These are phyloP conservation scores for Diplodia mutila DNA, from an alignment of 2,329 filamentous ascomycete species.

Conservation along the genomic window DNA sequence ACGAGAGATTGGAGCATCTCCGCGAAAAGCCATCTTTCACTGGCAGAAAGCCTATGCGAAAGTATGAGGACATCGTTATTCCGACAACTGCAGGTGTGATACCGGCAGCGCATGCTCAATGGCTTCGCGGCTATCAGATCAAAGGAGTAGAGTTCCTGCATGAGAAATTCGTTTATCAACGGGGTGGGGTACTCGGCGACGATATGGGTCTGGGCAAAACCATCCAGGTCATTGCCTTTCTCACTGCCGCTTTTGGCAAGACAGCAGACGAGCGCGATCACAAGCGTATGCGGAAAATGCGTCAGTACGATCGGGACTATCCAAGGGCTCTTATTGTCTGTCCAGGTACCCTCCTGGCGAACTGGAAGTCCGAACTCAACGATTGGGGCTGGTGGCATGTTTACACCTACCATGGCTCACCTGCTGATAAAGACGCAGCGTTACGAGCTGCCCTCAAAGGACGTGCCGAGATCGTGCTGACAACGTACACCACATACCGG, in stretches of 20 bases:
- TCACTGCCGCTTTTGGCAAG: conserved; percentile 92
- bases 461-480: conserved; percentile 86
- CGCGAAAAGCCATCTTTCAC: conserved; percentile 71
- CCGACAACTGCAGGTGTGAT: conserved; percentile 78
- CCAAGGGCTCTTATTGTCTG: conserved; percentile 83
- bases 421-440: conserved; percentile 67
- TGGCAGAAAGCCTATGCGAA: conserved; percentile 64
- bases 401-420: conserved; percentile 75
- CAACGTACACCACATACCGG: conserved; percentile 86
- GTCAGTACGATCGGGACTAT: conserved; percentile 65
- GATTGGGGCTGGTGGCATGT: conserved; percentile 97
- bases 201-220: conserved; percentile 99
- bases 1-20: conserved; percentile 64
- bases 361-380: conserved; percentile 85
- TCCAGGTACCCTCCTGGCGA: conserved; percentile 83
- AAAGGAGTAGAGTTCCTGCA: conserved; percentile 85
- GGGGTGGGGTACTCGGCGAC: conserved; percentile 87
- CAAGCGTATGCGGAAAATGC: conserved; percentile 86
- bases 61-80: conserved; percentile 75
- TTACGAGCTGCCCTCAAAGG: conserved; percentile 75
- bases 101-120: conserved; percentile 87
- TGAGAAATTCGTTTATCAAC: conserved; percentile 85
- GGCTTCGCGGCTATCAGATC: conserved; percentile 89
- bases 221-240: conserved; percentile 90
- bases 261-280: conserved; percentile 83